Conservation (phyloP, 2,329 filamentous ascomycete species). For the Knoxdaviesia capensis region DNA sequence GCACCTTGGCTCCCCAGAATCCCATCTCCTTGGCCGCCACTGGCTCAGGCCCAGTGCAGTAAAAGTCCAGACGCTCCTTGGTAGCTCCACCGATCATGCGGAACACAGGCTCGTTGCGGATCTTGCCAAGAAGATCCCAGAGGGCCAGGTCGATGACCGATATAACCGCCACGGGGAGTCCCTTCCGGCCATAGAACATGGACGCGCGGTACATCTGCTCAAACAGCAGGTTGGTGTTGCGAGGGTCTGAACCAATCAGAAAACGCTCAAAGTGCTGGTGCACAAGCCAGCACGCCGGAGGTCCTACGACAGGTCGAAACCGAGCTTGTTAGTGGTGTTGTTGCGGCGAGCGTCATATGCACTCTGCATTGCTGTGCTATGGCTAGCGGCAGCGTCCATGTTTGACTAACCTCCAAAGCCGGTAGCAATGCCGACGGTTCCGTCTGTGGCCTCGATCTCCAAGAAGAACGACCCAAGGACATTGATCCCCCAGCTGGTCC, state of each 20-base stretch:
- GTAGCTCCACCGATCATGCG: conserved; percentile 87
- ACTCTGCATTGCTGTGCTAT: not conserved
- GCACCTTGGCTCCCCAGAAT: conserved; percentile 80
- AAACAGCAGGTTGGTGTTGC: conserved; percentile 80
- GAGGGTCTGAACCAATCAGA: conserved; percentile 69
- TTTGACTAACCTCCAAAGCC: conserved; percentile 53
- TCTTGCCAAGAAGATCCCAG: conserved; percentile 83
- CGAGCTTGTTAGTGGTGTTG: not conserved
- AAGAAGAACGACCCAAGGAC: conserved; percentile 83
- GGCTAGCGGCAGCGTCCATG: not conserved
- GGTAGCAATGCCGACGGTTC: conserved; percentile 84
- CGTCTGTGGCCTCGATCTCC: conserved; percentile 74
- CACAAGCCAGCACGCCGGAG: conserved; percentile 83
- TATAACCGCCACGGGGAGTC: conserved; percentile 74
- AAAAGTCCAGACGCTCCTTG: conserved; percentile 66
- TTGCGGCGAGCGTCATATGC: not conserved
- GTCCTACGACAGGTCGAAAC: conserved; percentile 24
- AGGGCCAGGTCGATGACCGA: conserved; percentile 85
- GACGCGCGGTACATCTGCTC: conserved; percentile 93
- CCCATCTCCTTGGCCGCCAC: conserved; percentile 65
- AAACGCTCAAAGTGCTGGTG: conserved; percentile 89
- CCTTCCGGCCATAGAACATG: conserved; percentile 94
- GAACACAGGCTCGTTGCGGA: conserved; percentile 84
- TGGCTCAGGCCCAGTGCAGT: conserved; percentile 83
- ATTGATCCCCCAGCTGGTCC: conserved; percentile 91